Evolutionary conservation across 1,284 basidiomycete species (phyloP), one percentile per base, ranked within the genome.

Genomic region (Thelephora terrestris): DNA sequence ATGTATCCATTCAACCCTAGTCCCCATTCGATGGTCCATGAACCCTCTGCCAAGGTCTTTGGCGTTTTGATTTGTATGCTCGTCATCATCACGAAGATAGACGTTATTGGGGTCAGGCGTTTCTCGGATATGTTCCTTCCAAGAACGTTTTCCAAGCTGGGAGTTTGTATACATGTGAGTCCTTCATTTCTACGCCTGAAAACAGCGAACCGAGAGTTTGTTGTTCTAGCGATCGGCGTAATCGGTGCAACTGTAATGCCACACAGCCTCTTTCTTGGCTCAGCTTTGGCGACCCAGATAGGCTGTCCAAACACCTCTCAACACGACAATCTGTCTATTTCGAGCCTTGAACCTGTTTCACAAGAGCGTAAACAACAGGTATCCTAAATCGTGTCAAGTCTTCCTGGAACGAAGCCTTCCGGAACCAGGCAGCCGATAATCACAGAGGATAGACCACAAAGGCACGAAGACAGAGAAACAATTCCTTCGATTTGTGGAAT

Each of bases 211-310:
- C 58, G 23, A 53, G 39, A 35, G 27, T 47, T 43, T n/a, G 52
- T 46, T n/a, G 23, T 17, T 34, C 36, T 56, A 88, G 85, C 87
- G 23, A 85, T 91, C 40, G 89, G 90, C 47, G 84, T 91, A 50
- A 62, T 90, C 10, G 88, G 89, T 18, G 87, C 88, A 1, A 91
- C 88, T 0, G 80, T 90, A 39, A 92, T 83, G 93, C 93, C 94
- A 0, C 94, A 97, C 62, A 85, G 86, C 40, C 73, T 97, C 20
- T 94, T 91, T 69, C 73, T 97, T 6, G 93, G 92, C 9, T 91
- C 88, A 2, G 80, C 85, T 34, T 75, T 95, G 17, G 85, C 89
- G 2, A 89, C 86, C 0, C 82, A 58, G 83, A 92, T 53, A 71
- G 91, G 46, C 60, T 81, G 23, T 63, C 68, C 23, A 58, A 43